Base-by-base conservation (phyloP, 176 grass and related monocot genomes). In the Ampelocalamus luodianensis region DNA sequence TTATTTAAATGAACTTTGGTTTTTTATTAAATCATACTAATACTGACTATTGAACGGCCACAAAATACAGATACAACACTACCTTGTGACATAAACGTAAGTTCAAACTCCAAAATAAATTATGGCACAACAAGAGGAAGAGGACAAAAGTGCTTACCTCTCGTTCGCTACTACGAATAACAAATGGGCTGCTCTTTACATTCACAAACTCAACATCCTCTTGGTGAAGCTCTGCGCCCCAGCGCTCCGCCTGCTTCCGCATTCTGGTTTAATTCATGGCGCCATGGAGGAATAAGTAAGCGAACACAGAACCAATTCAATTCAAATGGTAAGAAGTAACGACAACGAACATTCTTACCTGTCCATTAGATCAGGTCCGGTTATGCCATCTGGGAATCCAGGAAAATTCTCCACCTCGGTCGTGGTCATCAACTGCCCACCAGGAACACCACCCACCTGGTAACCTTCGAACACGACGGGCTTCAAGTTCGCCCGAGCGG, bases 341-440 rank as follows among this genome's bases (percentile, higher is more conserved):
- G 3, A 17, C 8, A 43, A 60, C 9, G 58, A 79, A 78, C 34
- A 17, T 3, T 68, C 24, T 53, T 69, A 97, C 96, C 87, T 96
- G 80, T 99, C 96, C 96, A 99, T 99, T 29, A 99, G 91, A 85
- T 99, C 96, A 90, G 96, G 96, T 3, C 96, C 96, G 7, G 90
- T 99, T 37, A 99, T 91, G 43, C 96, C 96, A 1, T 99, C 96
- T 1, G 96, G 93, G 82, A 99, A 99, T 0, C 96, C 96, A 29
- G 96, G 96, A 73, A 96, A 99, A 43, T 99, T 99, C 78, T 99
- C 96, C 65, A 99, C 96, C 67, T 99, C 96, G 20, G 90, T 99
- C 22, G 96, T 99, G 69, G 96, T 99, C 96, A 99, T 99, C 24
- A 99, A 79, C 89, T 99, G 96, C 16, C 96, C 96, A 54, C 96